phyloP scores from a whole-genome alignment of 768 basidiomycete genomes.

The Rhizopogon vesiculosus region DNA sequence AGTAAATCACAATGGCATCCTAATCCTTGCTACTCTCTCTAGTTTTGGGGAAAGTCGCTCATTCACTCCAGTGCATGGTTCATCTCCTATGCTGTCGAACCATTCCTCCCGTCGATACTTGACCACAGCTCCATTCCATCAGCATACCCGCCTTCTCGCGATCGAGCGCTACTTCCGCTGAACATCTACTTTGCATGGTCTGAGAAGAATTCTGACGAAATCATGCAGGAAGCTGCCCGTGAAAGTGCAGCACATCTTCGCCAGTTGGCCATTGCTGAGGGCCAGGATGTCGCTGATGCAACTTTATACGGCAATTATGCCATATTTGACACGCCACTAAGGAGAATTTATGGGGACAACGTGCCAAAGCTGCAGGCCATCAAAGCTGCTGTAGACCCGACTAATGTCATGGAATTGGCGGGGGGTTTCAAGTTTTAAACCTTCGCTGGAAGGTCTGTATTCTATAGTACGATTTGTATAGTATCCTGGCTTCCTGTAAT shows the following conservation, averaged over 20 bases:
- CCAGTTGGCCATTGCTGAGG: constrained; percentile 33
- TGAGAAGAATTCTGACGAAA: constrained; percentile 24
- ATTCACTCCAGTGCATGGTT: background rate
- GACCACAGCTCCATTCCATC: constrained; percentile 30
- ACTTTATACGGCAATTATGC: constrained; percentile 57
- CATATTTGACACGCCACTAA: constrained; percentile 42
- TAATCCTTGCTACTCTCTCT: background rate
- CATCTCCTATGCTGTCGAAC: constrained; percentile 33
- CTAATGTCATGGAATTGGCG: constrained; percentile 57
- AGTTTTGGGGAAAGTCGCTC: constrained; percentile 12
- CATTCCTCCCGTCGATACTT: constrained; percentile 42
- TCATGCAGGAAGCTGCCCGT: constrained; percentile 33
- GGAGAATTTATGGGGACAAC: constrained; percentile 43
- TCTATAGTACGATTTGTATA: background rate
- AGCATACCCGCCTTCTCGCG: constrained; percentile 43
- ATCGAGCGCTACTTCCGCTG: constrained; percentile 32
- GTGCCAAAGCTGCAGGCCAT: constrained; percentile 34
- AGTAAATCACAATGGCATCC: background rate
- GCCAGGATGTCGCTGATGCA: constrained; percentile 33
- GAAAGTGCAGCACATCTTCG: constrained; percentile 34
- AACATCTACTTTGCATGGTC: constrained; percentile 43
- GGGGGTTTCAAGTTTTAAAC: constrained; percentile 53
- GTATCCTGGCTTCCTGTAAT: background rate
- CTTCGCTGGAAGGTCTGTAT: background rate
- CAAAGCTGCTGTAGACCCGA: constrained; percentile 46